phyloP scores from a whole-genome alignment of 371 early-diverging fungal genomes.

The Mucor irregularis region DNA sequence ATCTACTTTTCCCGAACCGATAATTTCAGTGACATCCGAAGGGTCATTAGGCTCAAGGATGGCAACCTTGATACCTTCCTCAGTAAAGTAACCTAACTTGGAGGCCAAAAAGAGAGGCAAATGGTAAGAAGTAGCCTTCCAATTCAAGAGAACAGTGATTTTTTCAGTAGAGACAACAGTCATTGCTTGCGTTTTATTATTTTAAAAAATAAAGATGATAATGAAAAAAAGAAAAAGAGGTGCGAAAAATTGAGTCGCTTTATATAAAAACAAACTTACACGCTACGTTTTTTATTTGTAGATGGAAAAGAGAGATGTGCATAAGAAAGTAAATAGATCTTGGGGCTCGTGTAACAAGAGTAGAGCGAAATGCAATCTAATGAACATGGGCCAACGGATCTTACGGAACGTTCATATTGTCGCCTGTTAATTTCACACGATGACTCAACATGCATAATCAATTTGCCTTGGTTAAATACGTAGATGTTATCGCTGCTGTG shows the following conservation, averaged over 20 bases:
- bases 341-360: too few relatives aligned
- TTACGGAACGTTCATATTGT: too few relatives aligned
- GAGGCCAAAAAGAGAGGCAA: slow-evolving; percentile 67
- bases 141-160: slow-evolving; percentile 59
- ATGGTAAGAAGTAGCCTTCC: slow-evolving; percentile 68
- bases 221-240: not conserved
- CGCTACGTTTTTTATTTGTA: too few relatives aligned
- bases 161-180: slow-evolving; percentile 52
- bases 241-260: not conserved
- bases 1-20: slow-evolving; percentile 66
- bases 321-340: too few relatives aligned
- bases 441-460: slow-evolving; percentile 13
- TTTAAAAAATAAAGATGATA: not conserved
- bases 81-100: slow-evolving; percentile 59
- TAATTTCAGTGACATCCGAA: slow-evolving; percentile 67
- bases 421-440: too few relatives aligned
- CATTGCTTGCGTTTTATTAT: slow-evolving; percentile 2
- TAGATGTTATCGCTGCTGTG: too few relatives aligned
- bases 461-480: too few relatives aligned
- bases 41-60: slow-evolving; percentile 69
- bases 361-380: too few relatives aligned
- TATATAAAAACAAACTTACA: too few relatives aligned
- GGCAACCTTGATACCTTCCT: slow-evolving; percentile 64
- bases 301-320: too few relatives aligned
- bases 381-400: too few relatives aligned